Evolutionary conservation across 148 eudicot species (phyloP), one percentile per base, ranked within the genome.

Genomic region (Persicaria tinctoria): DNA sequence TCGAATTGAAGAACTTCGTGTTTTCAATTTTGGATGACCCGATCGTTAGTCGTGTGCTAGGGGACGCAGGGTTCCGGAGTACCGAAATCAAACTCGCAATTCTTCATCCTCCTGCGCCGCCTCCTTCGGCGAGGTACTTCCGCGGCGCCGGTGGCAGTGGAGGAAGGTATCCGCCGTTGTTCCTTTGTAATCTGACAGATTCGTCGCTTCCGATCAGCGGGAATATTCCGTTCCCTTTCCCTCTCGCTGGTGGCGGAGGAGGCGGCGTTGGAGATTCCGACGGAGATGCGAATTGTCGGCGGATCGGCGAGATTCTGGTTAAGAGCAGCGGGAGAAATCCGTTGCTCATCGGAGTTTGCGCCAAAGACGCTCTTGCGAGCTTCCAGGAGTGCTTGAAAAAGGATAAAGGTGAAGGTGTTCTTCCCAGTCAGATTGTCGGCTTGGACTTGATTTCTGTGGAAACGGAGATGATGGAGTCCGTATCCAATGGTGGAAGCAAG

Each of bases 11-110:
- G 87, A 89, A 95, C 70, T 89, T 95, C 53, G 80, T 95, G 11
- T 13, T 90, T 0, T 89, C 99, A 50, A 89, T 95, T 47, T 70
- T 95, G 14, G 97, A 95, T 69, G 99, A 95, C 70, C 99, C 97
- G 76, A 81, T 90, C 53, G 93, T 95, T 0, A 90, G 88, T 47
- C 82, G 97, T 76, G 97, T 95, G 0, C 88, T 95, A 6, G 97
- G 91, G 0, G 99, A 95, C 3, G 97, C 94, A 16, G 98, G 98
- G 14, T 96, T 90, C 60, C 82, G 90, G 70, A 92, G 93, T 81
- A 74, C 79, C 20, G 97, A 96, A 20, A 78, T 95, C 3, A 95
- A 95, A 78, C 4, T 92, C 23, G 86, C 91, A 0, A 81, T 88
- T 6, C 68, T 88, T 0, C 86, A 84, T 1, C 92, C 92, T 0